Evolutionary conservation across 1,284 basidiomycete species (phyloP).

Genomic region (Schizophyllum amplum): DNA sequence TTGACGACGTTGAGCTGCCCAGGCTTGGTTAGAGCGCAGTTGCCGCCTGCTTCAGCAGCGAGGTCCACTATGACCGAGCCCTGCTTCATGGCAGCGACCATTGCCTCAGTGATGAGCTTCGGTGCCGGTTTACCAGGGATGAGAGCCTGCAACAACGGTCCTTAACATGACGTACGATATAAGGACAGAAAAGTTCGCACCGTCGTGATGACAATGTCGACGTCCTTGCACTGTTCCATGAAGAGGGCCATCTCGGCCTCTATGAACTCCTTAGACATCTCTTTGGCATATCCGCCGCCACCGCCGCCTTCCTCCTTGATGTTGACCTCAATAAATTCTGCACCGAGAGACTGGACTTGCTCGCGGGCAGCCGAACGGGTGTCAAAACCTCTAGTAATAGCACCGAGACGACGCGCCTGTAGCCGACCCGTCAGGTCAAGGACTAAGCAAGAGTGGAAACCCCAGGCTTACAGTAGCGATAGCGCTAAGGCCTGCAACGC

Average conservation of each 20-base stretch:
- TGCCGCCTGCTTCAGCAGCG: constrained; percentile 79
- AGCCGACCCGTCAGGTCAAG: neutral
- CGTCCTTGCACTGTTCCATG: constrained; percentile 77
- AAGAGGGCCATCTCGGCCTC: constrained; percentile 86
- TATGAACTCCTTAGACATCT: constrained; percentile 85
- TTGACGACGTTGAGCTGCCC: constrained; percentile 60
- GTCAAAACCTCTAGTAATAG: constrained; percentile 81
- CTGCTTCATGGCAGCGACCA: constrained; percentile 82
- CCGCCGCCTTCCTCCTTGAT: constrained; percentile 75
- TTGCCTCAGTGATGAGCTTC: constrained; percentile 73
- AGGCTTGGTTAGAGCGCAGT: constrained; percentile 73
- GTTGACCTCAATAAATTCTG: constrained; percentile 76
- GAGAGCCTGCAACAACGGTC: constrained; percentile 41
- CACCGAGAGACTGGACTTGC: constrained; percentile 80
- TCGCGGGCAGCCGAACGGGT: constrained; percentile 76
- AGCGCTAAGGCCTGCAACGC: constrained; percentile 79
- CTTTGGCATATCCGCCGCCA: constrained; percentile 80
- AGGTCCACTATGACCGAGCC: constrained; percentile 82
- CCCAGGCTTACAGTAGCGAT: constrained; percentile 58
- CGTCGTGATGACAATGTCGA: constrained; percentile 82
- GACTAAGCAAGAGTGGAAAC: too few relatives aligned
- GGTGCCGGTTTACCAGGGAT: constrained; percentile 81
- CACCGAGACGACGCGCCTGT: constrained; percentile 72
- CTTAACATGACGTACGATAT: too few relatives aligned
- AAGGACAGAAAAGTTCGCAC: constrained; percentile 34